Evolutionary conservation across 495 filamentous ascomycete species (phyloP).

Genomic region (Aspergillus leporis): DNA sequence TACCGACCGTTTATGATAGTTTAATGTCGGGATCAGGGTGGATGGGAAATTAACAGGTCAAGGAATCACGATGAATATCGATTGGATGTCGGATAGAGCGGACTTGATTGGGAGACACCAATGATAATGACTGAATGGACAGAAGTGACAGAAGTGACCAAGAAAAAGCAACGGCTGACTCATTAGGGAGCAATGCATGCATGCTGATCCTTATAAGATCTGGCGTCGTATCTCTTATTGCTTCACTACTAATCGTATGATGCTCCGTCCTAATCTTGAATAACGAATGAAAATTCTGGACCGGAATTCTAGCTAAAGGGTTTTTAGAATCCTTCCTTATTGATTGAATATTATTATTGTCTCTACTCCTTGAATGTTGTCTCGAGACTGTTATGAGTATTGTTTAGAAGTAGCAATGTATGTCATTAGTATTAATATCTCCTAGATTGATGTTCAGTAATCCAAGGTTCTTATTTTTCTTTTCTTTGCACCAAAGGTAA

Average conservation of each 20-base stretch:
- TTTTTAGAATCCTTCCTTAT: no score
- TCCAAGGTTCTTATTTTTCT: no score
- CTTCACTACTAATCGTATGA: background rate
- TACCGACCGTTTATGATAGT: background rate
- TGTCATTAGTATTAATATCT: no score
- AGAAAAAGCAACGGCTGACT: background rate
- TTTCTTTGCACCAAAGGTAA: background rate
- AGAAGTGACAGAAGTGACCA: background rate
- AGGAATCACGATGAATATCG: background rate
- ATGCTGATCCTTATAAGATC: slow-evolving; percentile 14
- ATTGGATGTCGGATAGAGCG: background rate
- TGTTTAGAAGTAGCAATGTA: no score
- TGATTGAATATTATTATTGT: no score
- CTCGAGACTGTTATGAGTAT: background rate
- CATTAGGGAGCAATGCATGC: slow-evolving; percentile 3
- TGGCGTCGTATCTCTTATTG: background rate
- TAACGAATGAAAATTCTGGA: slow-evolving; percentile 5
- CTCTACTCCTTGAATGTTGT: no score
- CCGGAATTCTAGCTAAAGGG: background rate
- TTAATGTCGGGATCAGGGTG: background rate
- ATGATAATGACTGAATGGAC: background rate
- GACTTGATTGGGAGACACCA: background rate
- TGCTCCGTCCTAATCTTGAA: slow-evolving; percentile 1
- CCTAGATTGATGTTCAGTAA: no score
- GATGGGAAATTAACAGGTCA: background rate